Base-by-base conservation (phyloP, 2,329 filamentous ascomycete species). In the Colletotrichum costaricense region DNA sequence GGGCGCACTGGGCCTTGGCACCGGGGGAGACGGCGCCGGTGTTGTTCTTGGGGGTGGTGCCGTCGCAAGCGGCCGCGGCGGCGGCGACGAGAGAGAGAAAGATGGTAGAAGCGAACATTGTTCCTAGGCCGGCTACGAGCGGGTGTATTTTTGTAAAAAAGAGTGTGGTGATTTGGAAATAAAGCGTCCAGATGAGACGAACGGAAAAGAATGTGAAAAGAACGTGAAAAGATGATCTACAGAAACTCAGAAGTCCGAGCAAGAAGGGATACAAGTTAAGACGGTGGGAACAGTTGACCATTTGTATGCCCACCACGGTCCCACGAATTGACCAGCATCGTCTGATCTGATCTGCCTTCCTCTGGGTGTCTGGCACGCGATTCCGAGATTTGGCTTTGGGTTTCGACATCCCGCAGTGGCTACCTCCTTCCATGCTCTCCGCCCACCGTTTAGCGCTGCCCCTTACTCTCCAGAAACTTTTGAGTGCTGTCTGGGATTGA, bases 1-100 rank as follows among this genome's bases (percentile, higher is more conserved):
- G 72, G 2, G 80, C 75, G 75, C 82, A 84, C 75, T 84, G 80
- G 1, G 81, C 65, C 67, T 73, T 65, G 26, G 54, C 55, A 16
- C 55, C 59, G 42, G 70, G 33, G 24, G 26, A n/a, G 33, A 55
- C 72, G 63, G 54, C 26, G 69, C 73, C 46, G 66, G 65, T 30
- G 74, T 55, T 22, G 59, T 72, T 72, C 63, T 71, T 72, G 57
- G 46, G 33, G 33, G 33, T 28, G 49, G 28, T 30, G 38, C 64
- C 42, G 30, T 16, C 22, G 59, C 66, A 69, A 26, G 62, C 52
- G 70, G 70, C 66, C 55, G 67, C 60, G 4, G 67, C 70, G 60
- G 67, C 46, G 28, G 67, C 70, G 38, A 73, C 30, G 55, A 73
- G 70, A 4, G 70, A 70, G 55, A 73, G 46, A 58, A 73, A 24